A percentile compares a stretch with the other conserved stretches of the same genome.
Conservation (phyloP, 108 stramenopile genomes). For the Cylindrotheca closterium region DNA sequence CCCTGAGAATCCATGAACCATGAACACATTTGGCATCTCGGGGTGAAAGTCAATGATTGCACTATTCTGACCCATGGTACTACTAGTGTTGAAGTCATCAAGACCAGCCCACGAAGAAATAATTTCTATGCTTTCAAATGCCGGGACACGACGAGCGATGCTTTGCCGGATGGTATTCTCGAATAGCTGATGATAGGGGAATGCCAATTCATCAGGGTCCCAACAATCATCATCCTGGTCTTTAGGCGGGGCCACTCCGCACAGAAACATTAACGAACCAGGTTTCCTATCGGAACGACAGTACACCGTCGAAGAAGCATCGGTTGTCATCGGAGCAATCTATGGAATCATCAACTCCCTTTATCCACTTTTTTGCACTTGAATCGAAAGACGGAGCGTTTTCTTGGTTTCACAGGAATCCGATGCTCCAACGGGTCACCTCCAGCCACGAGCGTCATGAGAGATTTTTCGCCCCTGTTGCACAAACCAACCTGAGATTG, state of each 20-base stretch:
- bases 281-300: slow-evolving; percentile 63
- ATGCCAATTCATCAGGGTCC: slow-evolving; percentile 28
- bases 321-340: slow-evolving; percentile 71
- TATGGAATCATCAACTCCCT: slow-evolving; percentile 27
- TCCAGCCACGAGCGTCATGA: slow-evolving; percentile 36
- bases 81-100: slow-evolving; percentile 72
- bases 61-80: slow-evolving; percentile 81
- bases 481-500: slow-evolving; percentile 60
- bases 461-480: slow-evolving; percentile 54
- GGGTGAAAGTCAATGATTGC: slow-evolving; percentile 81
- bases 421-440: slow-evolving; percentile 25
- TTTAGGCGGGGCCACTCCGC: slow-evolving; percentile 65
- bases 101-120: slow-evolving; percentile 71
- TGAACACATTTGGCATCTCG: slow-evolving; percentile 59
- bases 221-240: slow-evolving; percentile 47
- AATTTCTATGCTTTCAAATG: slow-evolving; percentile 73
- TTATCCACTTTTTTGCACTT: slow-evolving; percentile 42
- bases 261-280: slow-evolving; percentile 58
- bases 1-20: slow-evolving; percentile 71
- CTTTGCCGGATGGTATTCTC: slow-evolving; percentile 72
- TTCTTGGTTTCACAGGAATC: slow-evolving; percentile 67
- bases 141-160: slow-evolving; percentile 64
- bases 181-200: slow-evolving; percentile 61
- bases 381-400: slow-evolving; percentile 71
- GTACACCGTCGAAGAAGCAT: slow-evolving; percentile 56